Evolutionary conservation across 805 yeast species (phyloP), one percentile per base, ranked within the genome.

Genomic region (Candida mattraensis): DNA sequence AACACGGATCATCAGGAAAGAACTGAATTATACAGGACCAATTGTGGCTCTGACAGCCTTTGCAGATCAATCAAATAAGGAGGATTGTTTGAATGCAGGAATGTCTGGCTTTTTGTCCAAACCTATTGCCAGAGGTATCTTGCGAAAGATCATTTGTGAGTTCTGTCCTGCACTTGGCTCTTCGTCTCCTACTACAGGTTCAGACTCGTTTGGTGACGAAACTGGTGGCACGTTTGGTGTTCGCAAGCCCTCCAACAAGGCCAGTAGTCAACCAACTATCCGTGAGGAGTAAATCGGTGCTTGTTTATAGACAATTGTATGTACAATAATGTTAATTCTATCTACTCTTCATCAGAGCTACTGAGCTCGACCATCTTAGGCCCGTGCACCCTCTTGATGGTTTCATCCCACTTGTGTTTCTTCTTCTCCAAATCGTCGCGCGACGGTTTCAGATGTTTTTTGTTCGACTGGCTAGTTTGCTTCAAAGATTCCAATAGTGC

Each of bases 11-110:
- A 83, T 91, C 22, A 69, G 96, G 28, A 61, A 67, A 12, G 80
- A 83, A 28, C 58, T 84, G 41, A 64, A 71, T 5, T 85, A 74
- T 53, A 55, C 56, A 1, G 73, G 75, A 5, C 97, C 97, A 0
- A 88, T 93, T 39, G 93, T 91, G 24, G 98, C 97, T 0, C 71
- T 91, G 36, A 89, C 98, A 0, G 98, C 97, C 1, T 91, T 84
- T 67, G 96, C 97, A 0, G 97, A 91, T 60, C 87, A 86, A 45
- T 80, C 89, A 29, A 91, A 89, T 52, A 88, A 84, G 24, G 80
- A 79, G 48, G 95, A 79, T 42, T 89, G 98, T 59, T 57, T 85
- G 39, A 82, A 78, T 13, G 80, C 83, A n/a, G 98, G 98, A 3
- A 93, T 91, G 98, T 70, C 81, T 45, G 95, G 93, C 11, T 91